Conservation (phyloP, 768 basidiomycete species). For the Fomitopsis serialis region DNA sequence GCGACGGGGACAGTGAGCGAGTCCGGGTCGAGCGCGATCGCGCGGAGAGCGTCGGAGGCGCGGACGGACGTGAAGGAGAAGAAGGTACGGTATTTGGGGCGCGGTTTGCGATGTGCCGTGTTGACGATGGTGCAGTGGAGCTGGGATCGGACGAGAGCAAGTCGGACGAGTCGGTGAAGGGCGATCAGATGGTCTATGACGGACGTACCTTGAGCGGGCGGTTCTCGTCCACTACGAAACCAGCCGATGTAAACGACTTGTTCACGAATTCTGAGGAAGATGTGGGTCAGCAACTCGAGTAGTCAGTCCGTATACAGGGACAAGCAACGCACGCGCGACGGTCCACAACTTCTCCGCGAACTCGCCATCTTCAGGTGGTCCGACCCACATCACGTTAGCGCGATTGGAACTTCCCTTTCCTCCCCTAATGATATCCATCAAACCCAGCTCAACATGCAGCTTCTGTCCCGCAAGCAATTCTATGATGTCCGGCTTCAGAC, state of each 20-base stretch:
- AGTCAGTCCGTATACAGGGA: background rate
- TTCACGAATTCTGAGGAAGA: constrained; percentile 24
- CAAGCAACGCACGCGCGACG: constrained; percentile 29
- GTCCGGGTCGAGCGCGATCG: constrained; percentile 5
- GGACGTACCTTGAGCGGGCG: constrained; percentile 30
- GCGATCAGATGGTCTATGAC: no score
- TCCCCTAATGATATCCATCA: constrained; percentile 45
- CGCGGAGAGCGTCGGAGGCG: constrained; percentile 20
- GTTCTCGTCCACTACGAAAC: constrained; percentile 26
- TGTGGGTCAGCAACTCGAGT: background rate
- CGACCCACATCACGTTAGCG: constrained; percentile 55
- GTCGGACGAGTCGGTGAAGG: no score
- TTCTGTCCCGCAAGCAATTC: constrained; percentile 29
- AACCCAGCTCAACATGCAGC: constrained; percentile 38
- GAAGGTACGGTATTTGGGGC: constrained; percentile 26
- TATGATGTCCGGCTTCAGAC: constrained; percentile 33
- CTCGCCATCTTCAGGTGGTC: constrained; percentile 34
- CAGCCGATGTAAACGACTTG: constrained; percentile 24
- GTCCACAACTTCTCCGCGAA: constrained; percentile 24
- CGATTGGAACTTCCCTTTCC: constrained; percentile 28
- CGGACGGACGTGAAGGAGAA: constrained; percentile 38
- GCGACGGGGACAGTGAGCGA: no score
- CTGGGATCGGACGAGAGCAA: constrained; percentile 20
- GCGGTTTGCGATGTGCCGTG: constrained; percentile 28
- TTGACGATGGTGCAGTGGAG: constrained; percentile 34